phyloP scores from a whole-genome alignment of 805 yeast genomes.

The Candida silvicultrix region DNA sequence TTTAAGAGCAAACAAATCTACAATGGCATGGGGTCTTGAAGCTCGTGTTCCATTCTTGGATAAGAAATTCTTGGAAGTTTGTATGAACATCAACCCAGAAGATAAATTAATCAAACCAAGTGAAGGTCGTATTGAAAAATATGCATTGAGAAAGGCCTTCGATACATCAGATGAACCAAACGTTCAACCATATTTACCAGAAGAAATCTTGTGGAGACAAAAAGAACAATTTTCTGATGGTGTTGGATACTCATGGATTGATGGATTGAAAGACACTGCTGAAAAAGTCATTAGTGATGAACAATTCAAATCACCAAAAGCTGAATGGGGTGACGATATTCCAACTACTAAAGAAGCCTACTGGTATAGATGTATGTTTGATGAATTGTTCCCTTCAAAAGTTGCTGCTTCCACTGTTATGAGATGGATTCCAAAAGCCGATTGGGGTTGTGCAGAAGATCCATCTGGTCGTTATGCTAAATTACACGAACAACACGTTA shows the following conservation, averaged over 20 bases:
- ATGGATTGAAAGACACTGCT: constrained; percentile 93
- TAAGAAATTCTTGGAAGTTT: constrained; percentile 80
- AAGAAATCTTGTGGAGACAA: constrained; percentile 98
- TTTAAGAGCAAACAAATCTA: constrained; percentile 97
- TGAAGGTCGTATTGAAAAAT: constrained; percentile 86
- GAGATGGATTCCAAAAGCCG: constrained; percentile 99
- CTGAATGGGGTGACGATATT: constrained; percentile 92
- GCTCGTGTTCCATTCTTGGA: constrained; percentile 99
- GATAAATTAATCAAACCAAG: constrained; percentile 76
- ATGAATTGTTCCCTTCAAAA: constrained; percentile 81
- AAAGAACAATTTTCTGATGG: constrained; percentile 99
- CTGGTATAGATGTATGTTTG: constrained; percentile 97
- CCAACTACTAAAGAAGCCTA: constrained; percentile 99
- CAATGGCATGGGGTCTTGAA: constrained; percentile 99
- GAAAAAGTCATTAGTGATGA: constrained; percentile 84
- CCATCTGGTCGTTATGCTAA: constrained; percentile 97
- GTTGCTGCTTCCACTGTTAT: constrained; percentile 95
- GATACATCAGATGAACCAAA: constrained; percentile 83
- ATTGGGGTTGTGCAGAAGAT: constrained; percentile 99
- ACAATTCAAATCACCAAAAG: constrained; percentile 82
- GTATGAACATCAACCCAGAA: constrained; percentile 91
- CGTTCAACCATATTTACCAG: constrained; percentile 83
- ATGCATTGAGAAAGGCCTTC: constrained; percentile 95
- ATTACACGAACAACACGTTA: constrained; percentile 71
- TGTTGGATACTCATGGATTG: constrained; percentile 99